Evolutionary conservation across 2,329 filamentous ascomycete genomes (phyloP), one percentile per base, ranked within the genome.

Genomic region (Exserohilum turcica): DNA sequence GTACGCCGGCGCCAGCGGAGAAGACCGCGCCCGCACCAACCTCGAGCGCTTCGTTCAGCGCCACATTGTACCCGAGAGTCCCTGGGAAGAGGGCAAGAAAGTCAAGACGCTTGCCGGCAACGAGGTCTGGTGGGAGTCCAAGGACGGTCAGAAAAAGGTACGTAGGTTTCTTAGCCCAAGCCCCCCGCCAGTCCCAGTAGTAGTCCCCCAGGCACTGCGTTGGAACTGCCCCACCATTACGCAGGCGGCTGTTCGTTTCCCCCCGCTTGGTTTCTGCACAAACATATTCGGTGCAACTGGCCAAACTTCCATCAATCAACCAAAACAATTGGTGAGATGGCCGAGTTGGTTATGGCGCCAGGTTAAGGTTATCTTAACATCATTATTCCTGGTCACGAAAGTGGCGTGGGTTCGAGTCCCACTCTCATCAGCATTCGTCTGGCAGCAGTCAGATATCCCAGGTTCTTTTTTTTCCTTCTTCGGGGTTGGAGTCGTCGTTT

Each of bases 41-140:
- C 73, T 97, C 58, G 81, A 82, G 67, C 80, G 84, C 33, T 97
- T 97, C 72, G 90, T 96, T 1, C 88, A 95, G 77, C 88, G 88
- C 39, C 94, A 99, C 76, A 81, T 97, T 47, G 82, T 97, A 4
- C 82, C 86, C 0, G 74, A 76, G 4, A 90, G 85, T 66, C 91
- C 92, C 0, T 97, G 93, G 92, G 75, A 78, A 21, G 85, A 89
- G 59, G 79, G 80, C 3, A 77, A 83, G 59, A 91, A 87, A 74
- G 80, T 84, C 0, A 83, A 86, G 77, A 89, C 89, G 0, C 63
- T 91, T 43, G 79, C 86, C 7, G 89, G 88, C 0, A 82, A 81
- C 49, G 85, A 89, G 63, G 71, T 97, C 42, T 96, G 89, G 88
- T 97, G 92, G 91, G 89, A 92, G 68, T 83, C 77, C 49, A 86